Evolutionary conservation across 2,329 filamentous ascomycete species (phyloP), one percentile per base, ranked within the genome.

Genomic region (Scytalidium lignicola): DNA sequence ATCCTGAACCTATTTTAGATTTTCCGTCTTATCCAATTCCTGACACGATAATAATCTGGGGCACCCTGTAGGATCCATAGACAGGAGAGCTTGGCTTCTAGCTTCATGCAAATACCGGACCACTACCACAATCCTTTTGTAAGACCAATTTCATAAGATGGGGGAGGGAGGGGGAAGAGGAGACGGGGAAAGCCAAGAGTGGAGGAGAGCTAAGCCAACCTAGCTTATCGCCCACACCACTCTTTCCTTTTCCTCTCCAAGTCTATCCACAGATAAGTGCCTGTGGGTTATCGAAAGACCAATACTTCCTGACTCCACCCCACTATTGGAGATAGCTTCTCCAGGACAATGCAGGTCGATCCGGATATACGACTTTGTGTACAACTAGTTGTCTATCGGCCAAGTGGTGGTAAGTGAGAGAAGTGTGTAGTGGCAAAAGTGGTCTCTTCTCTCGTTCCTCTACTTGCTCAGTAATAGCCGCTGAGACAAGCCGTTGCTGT

Each of bases 131-230:
- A 37, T 13, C 32, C 15, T 13, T n/a, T 37, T 5, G 15, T 5
- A 17, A 37, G 23, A 10, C 10, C 10, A 6, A 5, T 10, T 6
- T 10, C 23, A 26, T 10, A 26, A 26, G 6, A 5, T 26, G 15
- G 32, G 4, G 6, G 12, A 37, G 32, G 15, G 32, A 7, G 32
- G 32, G 32, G 32, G 15, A 43, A 39, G 29, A 7, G 9, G 17
- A 13, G 13, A 26, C 19, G 17, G 47, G 23, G 10, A 15, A 23
- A 28, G 41, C 41, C 48, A 50, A 50, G 44, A 50, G 48, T 50
- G 48, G 48, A 50, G 48, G 48, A 44, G n/a, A 2, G 15, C 22
- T 32, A 7, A 23, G 26, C 43, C 41, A 46, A 42, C 39, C 39
- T 23, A 9, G 32, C 40, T 40, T 47, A 41, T 23, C 41, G 45